Base-by-base conservation (phyloP, 805 yeast species). In the Millerozyma miso region DNA sequence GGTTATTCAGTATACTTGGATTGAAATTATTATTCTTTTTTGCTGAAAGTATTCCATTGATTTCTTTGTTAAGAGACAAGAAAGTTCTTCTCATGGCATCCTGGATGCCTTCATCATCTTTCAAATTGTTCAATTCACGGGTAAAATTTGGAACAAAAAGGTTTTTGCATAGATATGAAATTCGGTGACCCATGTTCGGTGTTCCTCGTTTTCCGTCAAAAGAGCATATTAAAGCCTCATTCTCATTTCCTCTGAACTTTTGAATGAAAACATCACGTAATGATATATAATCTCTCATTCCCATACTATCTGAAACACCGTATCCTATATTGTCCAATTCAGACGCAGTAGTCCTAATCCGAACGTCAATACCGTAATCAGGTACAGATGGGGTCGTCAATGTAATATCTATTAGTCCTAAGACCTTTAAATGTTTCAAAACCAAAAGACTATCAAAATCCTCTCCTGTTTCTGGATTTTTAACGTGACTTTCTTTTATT, bases 341-440 rank as follows among this genome's bases (percentile, higher is more conserved):
- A 0, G 96, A 84, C 13, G 90, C 91, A 0, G 96, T 85, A 0
- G 97, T 88, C 53, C 99, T 80, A 15, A 93, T 84, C 67, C 99
- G 84, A 51, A 86, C 77, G 53, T 85, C 83, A 10, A 79, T 79
- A 8, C 79, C 73, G 62, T 90, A 96, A 62, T 91, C 98, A 6
- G 97, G 98, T 5, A 90, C 85, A 12, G 84, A 74, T 13, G 89
- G 83, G 0, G 95, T 85, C 1, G 96, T 88, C 47, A 91, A 74
- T 0, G 99, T 93, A 18, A 93, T 95, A 69, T 93, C 99, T 83
- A 93, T 88, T 48, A 93, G 71, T 0, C 98, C 97, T 39, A 93
- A 68, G 8, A 86, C 78, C 48, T 76, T 77, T 47, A 93, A 64
- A 33, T 85, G 73, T 40, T 84, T 81, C 56, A 93, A 67, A 1